phyloP scores from a whole-genome alignment of 768 basidiomycete genomes.

The Mycena kentingensis region DNA sequence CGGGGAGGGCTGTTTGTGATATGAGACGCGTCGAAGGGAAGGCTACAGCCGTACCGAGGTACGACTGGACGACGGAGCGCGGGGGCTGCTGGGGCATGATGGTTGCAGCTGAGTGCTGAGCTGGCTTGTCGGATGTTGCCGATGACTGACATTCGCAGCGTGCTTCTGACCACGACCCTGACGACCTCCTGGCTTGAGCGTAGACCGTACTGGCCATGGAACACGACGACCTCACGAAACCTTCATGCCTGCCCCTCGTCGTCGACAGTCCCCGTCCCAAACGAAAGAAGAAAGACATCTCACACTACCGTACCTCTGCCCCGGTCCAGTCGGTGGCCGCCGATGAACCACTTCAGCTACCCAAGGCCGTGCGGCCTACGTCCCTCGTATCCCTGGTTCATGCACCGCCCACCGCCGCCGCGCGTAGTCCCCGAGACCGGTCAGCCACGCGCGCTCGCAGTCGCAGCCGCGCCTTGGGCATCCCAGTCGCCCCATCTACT shows the following conservation, averaged over 20 bases:
- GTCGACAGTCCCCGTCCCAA: neutral
- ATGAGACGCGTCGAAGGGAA: constrained; percentile 1
- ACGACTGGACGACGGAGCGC: constrained; percentile 45
- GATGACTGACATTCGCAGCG: no score
- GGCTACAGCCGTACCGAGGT: constrained; percentile 35
- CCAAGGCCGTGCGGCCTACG: constrained; percentile 17
- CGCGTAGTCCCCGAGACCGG: no score
- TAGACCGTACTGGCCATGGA: constrained; percentile 14
- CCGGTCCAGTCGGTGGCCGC: constrained; percentile 15
- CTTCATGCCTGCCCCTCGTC: constrained; percentile 17
- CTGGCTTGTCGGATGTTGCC: no score
- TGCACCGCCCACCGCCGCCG: constrained; percentile 4
- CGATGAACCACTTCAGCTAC: no score
- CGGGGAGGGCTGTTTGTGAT: constrained; percentile 47
- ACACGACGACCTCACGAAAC: constrained; percentile 16
- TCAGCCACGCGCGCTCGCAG: constrained; percentile 26
- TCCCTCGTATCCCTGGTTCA: constrained; percentile 15
- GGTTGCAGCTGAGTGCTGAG: no score
- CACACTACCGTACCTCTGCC: constrained; percentile 17
- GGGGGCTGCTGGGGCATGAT: constrained; percentile 8
- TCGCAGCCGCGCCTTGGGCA: constrained; percentile 47
- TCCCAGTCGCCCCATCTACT: constrained; percentile 56
- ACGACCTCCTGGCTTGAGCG: constrained; percentile 6
- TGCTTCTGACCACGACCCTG: neutral
- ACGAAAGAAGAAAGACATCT: constrained; percentile 15